A percentile compares a stretch with the other conserved stretches of the same genome.
phyloP scores from a whole-genome alignment of 2,329 filamentous ascomycete genomes.

The Stagonosporopsis vannaccii region DNA sequence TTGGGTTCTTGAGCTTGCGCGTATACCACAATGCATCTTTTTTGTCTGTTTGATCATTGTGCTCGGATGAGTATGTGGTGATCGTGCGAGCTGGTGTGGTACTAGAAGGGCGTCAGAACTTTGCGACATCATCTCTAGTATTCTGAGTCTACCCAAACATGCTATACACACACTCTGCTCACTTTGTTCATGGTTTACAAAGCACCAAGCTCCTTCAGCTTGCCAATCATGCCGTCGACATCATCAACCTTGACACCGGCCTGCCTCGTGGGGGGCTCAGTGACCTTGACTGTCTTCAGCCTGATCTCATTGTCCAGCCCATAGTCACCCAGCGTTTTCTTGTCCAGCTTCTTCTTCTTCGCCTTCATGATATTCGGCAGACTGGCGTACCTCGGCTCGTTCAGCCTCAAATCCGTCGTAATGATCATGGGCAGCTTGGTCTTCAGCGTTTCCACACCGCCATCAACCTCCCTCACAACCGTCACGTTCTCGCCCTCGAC shows the following conservation, averaged over 20 bases:
- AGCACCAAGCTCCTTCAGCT: slow-evolving; percentile 95
- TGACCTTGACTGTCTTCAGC: slow-evolving; percentile 88
- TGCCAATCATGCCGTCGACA: slow-evolving; percentile 91
- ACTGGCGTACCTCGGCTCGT: slow-evolving; percentile 93
- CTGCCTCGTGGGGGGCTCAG: slow-evolving; percentile 85
- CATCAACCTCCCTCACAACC: slow-evolving; percentile 93
- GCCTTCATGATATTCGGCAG: slow-evolving; percentile 99
- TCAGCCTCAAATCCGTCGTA: slow-evolving; percentile 92
- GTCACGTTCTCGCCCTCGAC: slow-evolving; percentile 75
- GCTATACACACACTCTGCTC: background rate
- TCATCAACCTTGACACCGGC: slow-evolving; percentile 97
- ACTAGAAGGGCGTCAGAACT: background rate
- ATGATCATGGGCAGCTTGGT: slow-evolving; percentile 90
- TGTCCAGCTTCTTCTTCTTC: slow-evolving; percentile 99
- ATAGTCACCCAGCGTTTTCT: slow-evolving; percentile 80
- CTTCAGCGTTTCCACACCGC: slow-evolving; percentile 87
- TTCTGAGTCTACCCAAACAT: slow-evolving; percentile 5
- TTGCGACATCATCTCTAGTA: background rate
- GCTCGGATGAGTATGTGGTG: background rate
- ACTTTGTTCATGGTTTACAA: slow-evolving; percentile 61
- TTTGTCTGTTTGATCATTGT: background rate
- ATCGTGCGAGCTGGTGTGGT: too few relatives aligned
- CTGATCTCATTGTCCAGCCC: slow-evolving; percentile 77
- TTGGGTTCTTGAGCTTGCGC: background rate
- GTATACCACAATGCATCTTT: background rate